Evolutionary conservation across 495 filamentous ascomycete species (phyloP), one percentile per base, ranked within the genome.

Genomic region (Xylaria cubensis): DNA sequence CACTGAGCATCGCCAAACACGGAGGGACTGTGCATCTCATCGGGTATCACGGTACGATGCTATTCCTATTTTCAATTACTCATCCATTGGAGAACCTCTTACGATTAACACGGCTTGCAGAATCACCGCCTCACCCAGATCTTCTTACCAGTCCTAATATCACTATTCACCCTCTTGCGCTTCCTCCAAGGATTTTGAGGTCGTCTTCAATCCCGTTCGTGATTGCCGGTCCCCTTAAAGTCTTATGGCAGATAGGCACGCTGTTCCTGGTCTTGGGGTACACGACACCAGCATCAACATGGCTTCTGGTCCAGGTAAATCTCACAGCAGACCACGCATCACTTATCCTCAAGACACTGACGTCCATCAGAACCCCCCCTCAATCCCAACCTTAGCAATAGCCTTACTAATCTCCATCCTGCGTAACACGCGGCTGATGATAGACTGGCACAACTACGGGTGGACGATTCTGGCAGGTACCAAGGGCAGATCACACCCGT

Each of bases 371-470:
- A 99, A 98, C 81, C 96, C 96, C 6, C 96, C 96, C 5, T 94
- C 95, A 1, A 97, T 99, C 74, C 96, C 96, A 5, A 96, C 94
- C 1, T 86, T 99, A 5, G 86, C 89, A 34, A 83, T 98, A 61
- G 90, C 94, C 3, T 84, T 89, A 15, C 67, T 94, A 12, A 83
- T 92, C 63, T 94, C 92, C 77, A 89, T 89, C 76, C 82, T 97
- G 66, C 92, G 97, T 51, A 90, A 93, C 71, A 95, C 92, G 32
- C 87, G 86, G 69, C 88, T 98, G 3, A 86, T 98, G 46, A 94
- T 98, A 69, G 96, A 99, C 82, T 99, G 96, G 96, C 96, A 99
- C 84, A 99, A 99, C 80, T 97, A 97, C 81, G 95, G 96, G 72
- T 97, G 93, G 86, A 95, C 92, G n/a, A 95, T 98, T 70, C 90